Evolutionary conservation across 306 rosid species (phyloP).

Genomic region (Cicer chorassanicum): DNA sequence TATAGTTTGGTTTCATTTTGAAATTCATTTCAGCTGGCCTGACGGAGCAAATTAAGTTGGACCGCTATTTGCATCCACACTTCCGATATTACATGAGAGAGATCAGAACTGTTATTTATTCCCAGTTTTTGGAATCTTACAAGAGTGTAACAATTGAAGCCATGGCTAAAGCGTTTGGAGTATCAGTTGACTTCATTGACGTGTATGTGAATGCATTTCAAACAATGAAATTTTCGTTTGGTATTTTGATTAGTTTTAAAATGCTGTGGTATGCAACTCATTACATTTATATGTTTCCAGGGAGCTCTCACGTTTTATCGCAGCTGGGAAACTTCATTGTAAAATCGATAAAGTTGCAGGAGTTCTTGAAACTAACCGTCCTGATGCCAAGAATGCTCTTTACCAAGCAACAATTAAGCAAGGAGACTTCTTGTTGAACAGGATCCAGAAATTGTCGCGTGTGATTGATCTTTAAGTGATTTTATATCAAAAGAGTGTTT

Average conservation of each 20-base stretch:
- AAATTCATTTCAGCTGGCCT: constrained; percentile 72
- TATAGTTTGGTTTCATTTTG: constrained; percentile 28
- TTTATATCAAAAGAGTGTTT: constrained; percentile 22
- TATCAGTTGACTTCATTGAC: constrained; percentile 90
- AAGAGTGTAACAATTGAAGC: constrained; percentile 97
- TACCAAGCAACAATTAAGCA: constrained; percentile 98
- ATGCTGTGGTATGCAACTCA: constrained; percentile 11
- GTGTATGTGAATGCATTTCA: constrained; percentile 60
- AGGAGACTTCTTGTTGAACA: constrained; percentile 92
- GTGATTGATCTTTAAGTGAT: constrained; percentile 71
- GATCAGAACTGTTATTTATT: constrained; percentile 82
- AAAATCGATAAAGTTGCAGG: constrained; percentile 98
- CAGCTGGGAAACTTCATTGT: constrained; percentile 96
- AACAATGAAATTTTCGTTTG: constrained; percentile 7
- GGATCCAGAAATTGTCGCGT: constrained; percentile 93
- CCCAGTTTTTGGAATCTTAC: constrained; percentile 95
- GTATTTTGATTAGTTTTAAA: neutral
- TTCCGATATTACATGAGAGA: constrained; percentile 98
- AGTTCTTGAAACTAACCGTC: constrained; percentile 91
- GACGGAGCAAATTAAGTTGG: constrained; percentile 87
- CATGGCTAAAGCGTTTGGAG: constrained; percentile 98
- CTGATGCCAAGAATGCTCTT: constrained; percentile 93
- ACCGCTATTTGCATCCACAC: constrained; percentile 90
- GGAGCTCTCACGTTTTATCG: constrained; percentile 96
- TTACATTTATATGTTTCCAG: constrained; percentile 53